These are phyloP conservation scores for Syzygium grande DNA, from an alignment of 345 rosid genomes.

Conservation along the genomic window DNA sequence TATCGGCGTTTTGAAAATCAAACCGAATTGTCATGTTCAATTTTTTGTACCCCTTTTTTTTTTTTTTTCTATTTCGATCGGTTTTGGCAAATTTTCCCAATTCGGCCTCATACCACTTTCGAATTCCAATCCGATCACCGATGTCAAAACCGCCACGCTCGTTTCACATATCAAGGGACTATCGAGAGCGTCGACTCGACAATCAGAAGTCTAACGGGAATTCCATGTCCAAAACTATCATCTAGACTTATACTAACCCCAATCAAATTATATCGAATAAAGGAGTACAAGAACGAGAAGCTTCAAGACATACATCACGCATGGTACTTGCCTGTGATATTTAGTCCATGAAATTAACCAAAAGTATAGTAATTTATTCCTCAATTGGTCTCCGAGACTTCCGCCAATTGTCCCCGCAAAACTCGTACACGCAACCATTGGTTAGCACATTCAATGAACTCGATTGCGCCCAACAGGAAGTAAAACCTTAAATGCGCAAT, in stretches of 20 bases:
- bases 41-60: background rate
- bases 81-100: background rate
- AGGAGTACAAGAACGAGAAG: background rate
- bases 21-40: background rate
- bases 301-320: background rate
- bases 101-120: background rate
- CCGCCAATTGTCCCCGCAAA: background rate
- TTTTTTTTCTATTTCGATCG: background rate
- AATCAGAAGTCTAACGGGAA: background rate
- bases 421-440: background rate
- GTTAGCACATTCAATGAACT: background rate
- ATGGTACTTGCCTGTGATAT: background rate
- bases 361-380: background rate
- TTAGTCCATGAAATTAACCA: background rate
- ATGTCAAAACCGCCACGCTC: background rate
- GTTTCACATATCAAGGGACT: background rate
- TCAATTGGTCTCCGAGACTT: background rate
- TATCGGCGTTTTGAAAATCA: background rate
- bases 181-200: background rate
- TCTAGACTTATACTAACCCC: background rate
- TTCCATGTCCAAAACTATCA: background rate
- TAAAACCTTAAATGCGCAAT: background rate
- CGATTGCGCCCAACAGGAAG: background rate
- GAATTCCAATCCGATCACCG: background rate
- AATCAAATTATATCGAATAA: background rate